phyloP scores from a whole-genome alignment of 345 rosid species.

The Crucihimalaya himalaica region DNA sequence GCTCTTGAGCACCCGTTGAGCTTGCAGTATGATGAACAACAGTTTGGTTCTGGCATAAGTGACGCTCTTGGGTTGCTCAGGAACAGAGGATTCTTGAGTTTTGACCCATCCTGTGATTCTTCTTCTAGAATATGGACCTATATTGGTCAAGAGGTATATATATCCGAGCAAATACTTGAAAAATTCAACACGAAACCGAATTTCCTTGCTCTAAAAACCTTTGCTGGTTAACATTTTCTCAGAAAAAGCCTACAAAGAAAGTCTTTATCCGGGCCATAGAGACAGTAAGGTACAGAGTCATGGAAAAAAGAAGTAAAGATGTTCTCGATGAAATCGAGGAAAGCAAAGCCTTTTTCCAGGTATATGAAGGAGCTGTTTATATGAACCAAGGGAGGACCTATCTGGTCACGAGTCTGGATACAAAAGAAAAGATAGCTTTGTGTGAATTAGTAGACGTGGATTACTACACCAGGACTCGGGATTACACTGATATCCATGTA shows the following conservation, averaged over 20 bases:
- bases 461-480: slow-evolving; percentile 82
- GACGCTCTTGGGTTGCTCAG: slow-evolving; percentile 55
- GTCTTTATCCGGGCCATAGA: slow-evolving; percentile 90
- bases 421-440: slow-evolving; percentile 65
- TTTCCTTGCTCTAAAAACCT: slow-evolving; percentile 27
- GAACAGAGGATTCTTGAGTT: slow-evolving; percentile 60
- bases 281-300: slow-evolving; percentile 62
- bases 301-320: slow-evolving; percentile 50
- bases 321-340: slow-evolving; percentile 92
- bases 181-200: slow-evolving; percentile 2
- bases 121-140: slow-evolving; percentile 73
- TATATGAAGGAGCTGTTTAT: slow-evolving; percentile 86
- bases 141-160: slow-evolving; percentile 86
- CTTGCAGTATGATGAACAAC: slow-evolving; percentile 68
- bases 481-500: slow-evolving; percentile 75
- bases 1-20: slow-evolving; percentile 81
- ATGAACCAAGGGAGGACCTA: slow-evolving; percentile 88
- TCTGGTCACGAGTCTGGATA: slow-evolving; percentile 68
- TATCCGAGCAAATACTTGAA: slow-evolving; percentile 13
- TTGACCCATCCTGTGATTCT: slow-evolving; percentile 53
- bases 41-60: slow-evolving; percentile 67
- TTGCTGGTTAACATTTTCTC: slow-evolving; percentile 26
- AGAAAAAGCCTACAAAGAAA: slow-evolving; percentile 76
- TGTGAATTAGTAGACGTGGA: slow-evolving; percentile 65
- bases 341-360: slow-evolving; percentile 98